Percentiles rank a stretch among this genome's conserved stretches.
Evolutionary conservation across 139 green algal species (phyloP).

Genomic region (Closterium sp.): DNA sequence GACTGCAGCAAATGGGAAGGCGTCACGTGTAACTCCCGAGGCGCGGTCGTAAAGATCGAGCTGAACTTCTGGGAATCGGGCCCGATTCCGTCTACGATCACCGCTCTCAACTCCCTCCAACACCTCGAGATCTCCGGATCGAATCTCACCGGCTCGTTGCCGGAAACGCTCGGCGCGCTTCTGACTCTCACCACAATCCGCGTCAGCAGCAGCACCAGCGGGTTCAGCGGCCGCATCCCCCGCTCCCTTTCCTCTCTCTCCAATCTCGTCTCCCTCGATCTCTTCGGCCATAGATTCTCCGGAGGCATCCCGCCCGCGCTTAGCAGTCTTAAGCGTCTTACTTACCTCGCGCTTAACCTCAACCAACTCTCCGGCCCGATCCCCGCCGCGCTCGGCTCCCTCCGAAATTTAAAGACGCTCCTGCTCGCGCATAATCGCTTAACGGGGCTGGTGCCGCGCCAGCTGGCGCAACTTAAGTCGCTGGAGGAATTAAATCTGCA

Average conservation of each 20-base stretch:
- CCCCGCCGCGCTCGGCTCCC: not conserved
- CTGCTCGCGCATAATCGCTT: not conserved
- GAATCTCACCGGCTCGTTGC: not conserved
- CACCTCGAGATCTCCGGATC: not conserved
- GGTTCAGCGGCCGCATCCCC: not conserved
- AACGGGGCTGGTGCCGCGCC: not conserved
- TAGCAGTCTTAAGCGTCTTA: not conserved
- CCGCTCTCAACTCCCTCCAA: not conserved
- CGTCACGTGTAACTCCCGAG: not conserved
- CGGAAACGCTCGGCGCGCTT: not conserved
- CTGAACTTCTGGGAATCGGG: not conserved
- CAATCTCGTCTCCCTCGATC: not conserved
- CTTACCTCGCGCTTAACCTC: not conserved
- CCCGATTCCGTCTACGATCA: not conserved
- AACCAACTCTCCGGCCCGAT: conserved; percentile 4
- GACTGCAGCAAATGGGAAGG: not conserved
- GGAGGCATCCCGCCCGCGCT: not conserved
- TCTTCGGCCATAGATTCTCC: not conserved
- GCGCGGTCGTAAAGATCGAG: not conserved
- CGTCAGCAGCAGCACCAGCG: not conserved
- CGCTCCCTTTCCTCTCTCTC: not conserved
- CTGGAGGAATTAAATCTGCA: not conserved
- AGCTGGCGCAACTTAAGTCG: not conserved
- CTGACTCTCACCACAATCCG: not conserved
- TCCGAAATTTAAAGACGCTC: not conserved